Conservation (phyloP, 23 red algal genomes). For the Pyropia haitanensis region DNA sequence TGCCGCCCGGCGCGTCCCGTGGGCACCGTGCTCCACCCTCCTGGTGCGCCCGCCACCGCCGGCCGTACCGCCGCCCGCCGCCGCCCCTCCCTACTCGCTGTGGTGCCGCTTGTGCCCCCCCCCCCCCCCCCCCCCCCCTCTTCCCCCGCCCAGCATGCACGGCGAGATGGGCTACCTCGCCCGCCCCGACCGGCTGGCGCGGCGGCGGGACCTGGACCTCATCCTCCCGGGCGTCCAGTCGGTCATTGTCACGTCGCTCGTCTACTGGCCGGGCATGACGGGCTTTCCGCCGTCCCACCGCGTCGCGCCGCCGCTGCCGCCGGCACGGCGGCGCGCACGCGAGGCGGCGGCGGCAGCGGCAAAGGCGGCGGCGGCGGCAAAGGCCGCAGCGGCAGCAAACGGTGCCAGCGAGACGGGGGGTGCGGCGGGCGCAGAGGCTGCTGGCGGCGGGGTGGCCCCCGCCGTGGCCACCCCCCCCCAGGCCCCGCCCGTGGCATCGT, state of each 20-base stretch:
- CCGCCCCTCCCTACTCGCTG: too few species aligned
- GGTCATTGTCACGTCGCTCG: slow-evolving; percentile 71
- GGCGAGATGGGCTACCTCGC: slow-evolving; percentile 89
- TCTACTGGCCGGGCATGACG: slow-evolving; percentile 83
- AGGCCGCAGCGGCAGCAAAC: neutral
- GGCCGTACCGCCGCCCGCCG: too few species aligned
- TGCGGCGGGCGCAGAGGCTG: too few species aligned
- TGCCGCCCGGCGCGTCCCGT: too few species aligned
- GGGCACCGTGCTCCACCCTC: too few species aligned
- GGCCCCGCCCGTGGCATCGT: slow-evolving; percentile 48
- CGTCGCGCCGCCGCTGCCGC: neutral
- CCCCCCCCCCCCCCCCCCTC: too few species aligned
- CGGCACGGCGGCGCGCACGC: neutral
- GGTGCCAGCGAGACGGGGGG: too few species aligned
- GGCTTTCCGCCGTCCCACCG: slow-evolving; percentile 57
- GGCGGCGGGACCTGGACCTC: slow-evolving; percentile 39
- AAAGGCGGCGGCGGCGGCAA: neutral
- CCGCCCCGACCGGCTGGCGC: slow-evolving; percentile 75
- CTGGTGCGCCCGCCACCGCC: too few species aligned
- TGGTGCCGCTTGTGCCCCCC: too few species aligned
- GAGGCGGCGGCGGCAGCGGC: neutral
- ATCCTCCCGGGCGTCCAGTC: slow-evolving; percentile 71
- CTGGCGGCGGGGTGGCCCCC: too few species aligned
- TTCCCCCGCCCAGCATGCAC: slow-evolving; percentile 42
- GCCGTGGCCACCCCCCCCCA: neutral